phyloP scores from a whole-genome alignment of 257 asterid genomes.

The Scutellaria minor region DNA sequence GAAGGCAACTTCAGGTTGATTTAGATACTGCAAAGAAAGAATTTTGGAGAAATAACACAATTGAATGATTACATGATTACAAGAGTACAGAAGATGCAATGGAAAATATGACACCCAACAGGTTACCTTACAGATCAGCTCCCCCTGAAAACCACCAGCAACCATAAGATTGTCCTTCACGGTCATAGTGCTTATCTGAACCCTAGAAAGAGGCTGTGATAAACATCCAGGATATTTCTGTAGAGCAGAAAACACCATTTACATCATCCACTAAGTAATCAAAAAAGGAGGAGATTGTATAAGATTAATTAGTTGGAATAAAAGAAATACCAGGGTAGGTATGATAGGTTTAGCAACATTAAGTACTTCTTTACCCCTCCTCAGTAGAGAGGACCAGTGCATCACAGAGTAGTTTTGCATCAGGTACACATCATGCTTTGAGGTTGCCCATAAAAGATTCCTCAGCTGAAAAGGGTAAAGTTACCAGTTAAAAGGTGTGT shows the following conservation, averaged over 20 bases:
- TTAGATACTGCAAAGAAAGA: constrained; percentile 51
- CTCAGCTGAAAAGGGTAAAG: constrained; percentile 61
- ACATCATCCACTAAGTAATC: not conserved
- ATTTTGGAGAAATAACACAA: not conserved
- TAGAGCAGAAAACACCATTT: not conserved
- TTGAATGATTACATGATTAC: not conserved
- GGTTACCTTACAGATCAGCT: constrained; percentile 84
- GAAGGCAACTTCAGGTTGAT: constrained; percentile 78
- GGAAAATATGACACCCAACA: too few relatives aligned
- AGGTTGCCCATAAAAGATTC: constrained; percentile 80
- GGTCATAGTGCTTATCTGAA: constrained; percentile 81
- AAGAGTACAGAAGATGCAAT: too few relatives aligned
- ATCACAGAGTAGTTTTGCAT: constrained; percentile 82
- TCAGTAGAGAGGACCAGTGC: constrained; percentile 88
- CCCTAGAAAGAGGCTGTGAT: constrained; percentile 66
- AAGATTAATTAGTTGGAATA: not conserved
- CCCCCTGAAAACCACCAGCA: constrained; percentile 92
- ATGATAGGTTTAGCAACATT: constrained; percentile 75
- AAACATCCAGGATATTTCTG: constrained; percentile 66
- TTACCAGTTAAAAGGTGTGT: constrained; percentile 4
- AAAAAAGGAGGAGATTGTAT: not conserved
- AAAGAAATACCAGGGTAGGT: constrained; percentile 58
- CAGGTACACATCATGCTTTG: constrained; percentile 90
- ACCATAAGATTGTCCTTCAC: constrained; percentile 77
- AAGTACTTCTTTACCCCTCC: constrained; percentile 75